phyloP scores from a whole-genome alignment of 306 rosid genomes.

The Notholithocarpus densiflorus region DNA sequence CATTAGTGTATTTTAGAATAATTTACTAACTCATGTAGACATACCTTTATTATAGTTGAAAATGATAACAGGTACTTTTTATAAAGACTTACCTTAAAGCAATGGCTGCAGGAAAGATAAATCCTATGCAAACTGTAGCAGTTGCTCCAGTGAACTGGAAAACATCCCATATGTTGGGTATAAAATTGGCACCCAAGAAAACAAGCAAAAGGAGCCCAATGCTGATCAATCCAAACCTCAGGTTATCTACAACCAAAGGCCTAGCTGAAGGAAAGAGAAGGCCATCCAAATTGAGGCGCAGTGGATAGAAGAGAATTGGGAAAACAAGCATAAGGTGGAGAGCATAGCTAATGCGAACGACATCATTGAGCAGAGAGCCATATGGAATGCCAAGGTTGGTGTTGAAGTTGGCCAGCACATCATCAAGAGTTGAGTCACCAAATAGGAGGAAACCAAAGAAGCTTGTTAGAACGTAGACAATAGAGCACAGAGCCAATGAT shows the following conservation, averaged over 20 bases:
- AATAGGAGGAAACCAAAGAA: slow-evolving; percentile 61
- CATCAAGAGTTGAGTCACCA: slow-evolving; percentile 66
- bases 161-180: slow-evolving; percentile 68
- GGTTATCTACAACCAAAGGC: slow-evolving; percentile 32
- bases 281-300: slow-evolving; percentile 54
- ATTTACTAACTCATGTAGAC: not conserved
- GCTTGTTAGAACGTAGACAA: slow-evolving; percentile 53
- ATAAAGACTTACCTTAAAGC: slow-evolving; percentile 48
- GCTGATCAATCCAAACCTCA: slow-evolving; percentile 43
- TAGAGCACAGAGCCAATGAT: slow-evolving; percentile 53
- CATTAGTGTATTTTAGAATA: not conserved
- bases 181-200: slow-evolving; percentile 58
- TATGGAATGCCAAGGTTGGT: slow-evolving; percentile 61
- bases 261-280: slow-evolving; percentile 50
- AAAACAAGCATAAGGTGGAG: slow-evolving; percentile 70
- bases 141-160: slow-evolving; percentile 77
- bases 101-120: slow-evolving; percentile 67
- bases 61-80: not conserved
- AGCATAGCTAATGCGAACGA: slow-evolving; percentile 67
- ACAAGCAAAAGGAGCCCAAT: slow-evolving; percentile 39
- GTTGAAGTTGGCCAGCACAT: slow-evolving; percentile 67
- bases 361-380: slow-evolving; percentile 50
- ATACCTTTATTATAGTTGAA: not conserved
- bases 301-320: slow-evolving; percentile 59
- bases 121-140: slow-evolving; percentile 68